A percentile compares a stretch with the other conserved stretches of the same genome.
phyloP scores from a whole-genome alignment of 1,284 basidiomycete genomes.

The Amylostereum areolatum region DNA sequence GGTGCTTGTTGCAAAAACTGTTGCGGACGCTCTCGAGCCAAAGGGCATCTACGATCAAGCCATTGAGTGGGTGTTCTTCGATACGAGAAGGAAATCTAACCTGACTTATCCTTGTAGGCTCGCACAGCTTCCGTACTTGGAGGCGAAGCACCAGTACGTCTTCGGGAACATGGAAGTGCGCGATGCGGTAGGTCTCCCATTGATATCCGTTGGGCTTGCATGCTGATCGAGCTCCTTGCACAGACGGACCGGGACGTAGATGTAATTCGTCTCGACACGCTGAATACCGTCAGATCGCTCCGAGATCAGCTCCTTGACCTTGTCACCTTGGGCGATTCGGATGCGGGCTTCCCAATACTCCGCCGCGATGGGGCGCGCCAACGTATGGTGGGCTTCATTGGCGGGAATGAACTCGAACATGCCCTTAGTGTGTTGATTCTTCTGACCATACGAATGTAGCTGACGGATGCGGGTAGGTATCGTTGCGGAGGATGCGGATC shows the following conservation, averaged over 20 bases:
- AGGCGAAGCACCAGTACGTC: conserved; percentile 82
- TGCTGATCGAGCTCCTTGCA: conserved; percentile 1
- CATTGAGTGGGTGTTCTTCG: conserved; percentile 62
- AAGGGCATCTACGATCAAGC: conserved; percentile 96
- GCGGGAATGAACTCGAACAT: conserved; percentile 89
- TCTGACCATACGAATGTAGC: neutral
- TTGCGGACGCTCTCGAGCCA: conserved; percentile 87
- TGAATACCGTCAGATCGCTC: conserved; percentile 70
- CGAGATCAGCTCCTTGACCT: conserved; percentile 61
- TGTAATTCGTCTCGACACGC: conserved; percentile 58
- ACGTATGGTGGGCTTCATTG: conserved; percentile 89
- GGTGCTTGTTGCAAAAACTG: conserved; percentile 89
- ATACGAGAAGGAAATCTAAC: neutral
- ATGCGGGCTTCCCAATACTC: conserved; percentile 87
- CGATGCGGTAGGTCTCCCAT: conserved; percentile 58
- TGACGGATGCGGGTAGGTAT: conserved; percentile 42
- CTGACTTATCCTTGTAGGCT: conserved; percentile 30
- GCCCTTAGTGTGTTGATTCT: conserved; percentile 51
- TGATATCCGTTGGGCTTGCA: neutral
- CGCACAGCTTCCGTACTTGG: conserved; percentile 84
- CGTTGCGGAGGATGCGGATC: conserved; percentile 69
- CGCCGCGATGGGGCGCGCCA: conserved; percentile 39
- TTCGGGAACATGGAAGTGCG: conserved; percentile 75
- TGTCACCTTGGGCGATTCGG: conserved; percentile 59
- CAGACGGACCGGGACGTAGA: conserved; percentile 64